Percentiles rank a stretch among this genome's conserved stretches.
Evolutionary conservation across 2,329 filamentous ascomycete genomes (phyloP).

Genomic region (Torrubiellomyces zombiae): DNA sequence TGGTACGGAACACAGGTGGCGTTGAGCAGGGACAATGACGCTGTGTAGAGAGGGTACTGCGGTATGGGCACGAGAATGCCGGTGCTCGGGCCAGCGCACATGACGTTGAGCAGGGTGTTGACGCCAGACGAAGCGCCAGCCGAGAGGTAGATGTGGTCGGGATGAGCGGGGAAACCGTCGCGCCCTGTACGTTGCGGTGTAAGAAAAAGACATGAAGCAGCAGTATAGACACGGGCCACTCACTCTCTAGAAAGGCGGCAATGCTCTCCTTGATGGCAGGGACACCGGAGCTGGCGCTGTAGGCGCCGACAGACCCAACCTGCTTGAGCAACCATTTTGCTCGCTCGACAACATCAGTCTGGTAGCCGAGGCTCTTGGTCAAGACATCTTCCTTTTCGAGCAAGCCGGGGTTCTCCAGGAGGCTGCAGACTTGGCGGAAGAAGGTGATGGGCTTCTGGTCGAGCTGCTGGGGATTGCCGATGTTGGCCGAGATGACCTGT

Average conservation of each 20-base stretch:
- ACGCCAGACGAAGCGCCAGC: slow-evolving; percentile 87
- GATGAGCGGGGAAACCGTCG: slow-evolving; percentile 74
- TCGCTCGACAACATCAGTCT: slow-evolving; percentile 73
- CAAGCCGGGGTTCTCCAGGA: slow-evolving; percentile 78
- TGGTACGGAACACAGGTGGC: slow-evolving; percentile 84
- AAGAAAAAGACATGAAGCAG: slow-evolving; percentile 1
- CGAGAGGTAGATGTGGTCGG: slow-evolving; percentile 74
- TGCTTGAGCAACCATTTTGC: slow-evolving; percentile 67
- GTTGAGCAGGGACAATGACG: slow-evolving; percentile 71
- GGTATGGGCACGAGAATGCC: slow-evolving; percentile 91
- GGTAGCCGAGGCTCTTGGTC: slow-evolving; percentile 61
- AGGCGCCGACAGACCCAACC: slow-evolving; percentile 84
- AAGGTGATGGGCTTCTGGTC: slow-evolving; percentile 99
- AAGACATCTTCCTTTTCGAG: slow-evolving; percentile 74
- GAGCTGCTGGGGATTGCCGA: slow-evolving; percentile 96
- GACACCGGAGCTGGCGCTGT: slow-evolving; percentile 85
- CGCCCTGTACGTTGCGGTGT: slow-evolving; percentile 33
- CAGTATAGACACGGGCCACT: slow-evolving; percentile 13
- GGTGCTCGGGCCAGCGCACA: slow-evolving; percentile 60
- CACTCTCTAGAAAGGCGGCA: slow-evolving; percentile 81
- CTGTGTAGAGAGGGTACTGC: slow-evolving; percentile 95
- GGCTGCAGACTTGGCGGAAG: slow-evolving; percentile 88
- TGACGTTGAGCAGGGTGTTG: slow-evolving; percentile 79
- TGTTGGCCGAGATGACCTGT: slow-evolving; percentile 90
- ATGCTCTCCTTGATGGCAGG: slow-evolving; percentile 77